Percentiles rank a stretch among this genome's conserved stretches.
These are phyloP conservation scores for Tolypocladium cylindrosporum DNA, from an alignment of 2,329 filamentous ascomycete genomes.

Conservation along the genomic window DNA sequence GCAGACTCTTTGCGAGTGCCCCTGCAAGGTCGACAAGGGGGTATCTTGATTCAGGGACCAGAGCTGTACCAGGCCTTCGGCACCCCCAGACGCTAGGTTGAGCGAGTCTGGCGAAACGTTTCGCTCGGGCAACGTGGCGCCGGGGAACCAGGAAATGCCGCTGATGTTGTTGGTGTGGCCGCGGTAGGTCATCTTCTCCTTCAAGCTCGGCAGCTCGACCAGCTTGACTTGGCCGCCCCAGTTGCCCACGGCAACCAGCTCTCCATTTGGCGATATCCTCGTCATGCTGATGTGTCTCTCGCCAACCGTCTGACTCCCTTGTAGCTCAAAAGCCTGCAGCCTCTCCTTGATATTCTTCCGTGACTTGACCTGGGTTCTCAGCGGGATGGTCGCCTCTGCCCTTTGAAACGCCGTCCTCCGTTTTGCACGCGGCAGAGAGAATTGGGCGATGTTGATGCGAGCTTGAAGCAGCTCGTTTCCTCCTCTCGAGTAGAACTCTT, in stretches of 20 bases:
- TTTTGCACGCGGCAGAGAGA: constrained; percentile 74
- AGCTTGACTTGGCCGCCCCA: constrained; percentile 88
- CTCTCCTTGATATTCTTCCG: constrained; percentile 81
- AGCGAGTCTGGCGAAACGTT: constrained; percentile 62
- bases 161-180: constrained; percentile 86
- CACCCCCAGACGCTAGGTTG: constrained; percentile 84
- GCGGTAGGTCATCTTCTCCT: constrained; percentile 64
- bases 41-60: constrained; percentile 87
- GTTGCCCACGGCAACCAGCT: constrained; percentile 79
- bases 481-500: constrained; percentile 92
- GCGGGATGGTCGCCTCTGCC: constrained; percentile 68
- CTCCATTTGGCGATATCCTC: constrained; percentile 76
- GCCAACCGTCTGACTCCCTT: constrained; percentile 85
- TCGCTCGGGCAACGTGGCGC: constrained; percentile 61
- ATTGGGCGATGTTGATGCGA: constrained; percentile 69
- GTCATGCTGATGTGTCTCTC: constrained; percentile 88
- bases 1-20: constrained; percentile 80
- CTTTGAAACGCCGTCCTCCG: constrained; percentile 68
- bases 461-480: constrained; percentile 64
- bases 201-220: constrained; percentile 71
- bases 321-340: constrained; percentile 75
- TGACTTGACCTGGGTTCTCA: constrained; percentile 87
- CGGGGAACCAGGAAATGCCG: constrained; percentile 83
- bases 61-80: constrained; percentile 76
- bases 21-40: constrained; percentile 69